Percentiles rank a stretch among this genome's conserved stretches.
Conservation (phyloP, 1,284 basidiomycete genomes). For the Leccinum subspadiceum region DNA sequence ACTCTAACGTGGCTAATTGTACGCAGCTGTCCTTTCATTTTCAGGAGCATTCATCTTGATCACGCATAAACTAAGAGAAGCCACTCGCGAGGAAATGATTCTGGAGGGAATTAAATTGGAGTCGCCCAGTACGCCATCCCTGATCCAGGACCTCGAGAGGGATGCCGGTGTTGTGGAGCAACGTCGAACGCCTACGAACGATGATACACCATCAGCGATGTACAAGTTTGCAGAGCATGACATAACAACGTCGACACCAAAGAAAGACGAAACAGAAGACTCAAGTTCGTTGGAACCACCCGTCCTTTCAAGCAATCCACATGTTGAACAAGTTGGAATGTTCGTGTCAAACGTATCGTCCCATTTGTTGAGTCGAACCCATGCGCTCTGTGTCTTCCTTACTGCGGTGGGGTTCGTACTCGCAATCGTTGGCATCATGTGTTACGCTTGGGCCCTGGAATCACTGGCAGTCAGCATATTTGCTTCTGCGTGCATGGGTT, state of each 20-base stretch:
- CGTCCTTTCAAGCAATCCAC: conserved; percentile 43
- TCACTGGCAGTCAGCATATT: conserved; percentile 44
- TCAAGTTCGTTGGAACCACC: conserved; percentile 16
- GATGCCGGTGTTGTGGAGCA: neutral
- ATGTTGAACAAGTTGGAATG: conserved; percentile 44
- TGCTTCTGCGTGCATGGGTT: conserved; percentile 39
- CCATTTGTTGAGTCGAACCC: conserved; percentile 47
- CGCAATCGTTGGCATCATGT: conserved; percentile 47
- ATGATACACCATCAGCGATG: neutral
- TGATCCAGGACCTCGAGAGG: conserved; percentile 18
- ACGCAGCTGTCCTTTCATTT: conserved; percentile 54
- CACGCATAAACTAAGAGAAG: conserved; percentile 52
- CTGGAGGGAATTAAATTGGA: conserved; percentile 24
- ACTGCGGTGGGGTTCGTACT: conserved; percentile 53
- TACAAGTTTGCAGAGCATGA: neutral
- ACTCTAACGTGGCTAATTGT: neutral
- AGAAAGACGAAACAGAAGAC: neutral
- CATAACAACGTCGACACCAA: neutral
- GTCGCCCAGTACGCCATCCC: conserved; percentile 19
- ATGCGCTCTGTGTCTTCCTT: conserved; percentile 48
- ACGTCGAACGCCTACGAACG: neutral
- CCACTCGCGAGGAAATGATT: conserved; percentile 41
- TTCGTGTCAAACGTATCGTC: conserved; percentile 35
- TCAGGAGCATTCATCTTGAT: conserved; percentile 58
- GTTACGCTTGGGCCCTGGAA: conserved; percentile 50